Evolutionary conservation across 805 yeast species (phyloP).

Genomic region (Candida succiphila): DNA sequence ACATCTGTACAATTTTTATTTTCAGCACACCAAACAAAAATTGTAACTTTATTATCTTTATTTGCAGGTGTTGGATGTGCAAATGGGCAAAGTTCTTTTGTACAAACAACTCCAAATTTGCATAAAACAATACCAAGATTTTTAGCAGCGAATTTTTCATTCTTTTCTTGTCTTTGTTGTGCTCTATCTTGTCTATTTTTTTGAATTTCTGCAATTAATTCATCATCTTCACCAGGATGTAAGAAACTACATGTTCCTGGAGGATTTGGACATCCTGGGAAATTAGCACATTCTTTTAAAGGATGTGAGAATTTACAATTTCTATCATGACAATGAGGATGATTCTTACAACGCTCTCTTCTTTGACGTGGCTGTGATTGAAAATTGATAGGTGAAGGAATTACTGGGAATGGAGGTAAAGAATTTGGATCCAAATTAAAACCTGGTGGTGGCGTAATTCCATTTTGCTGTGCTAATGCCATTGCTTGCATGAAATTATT

Average conservation of each 20-base stretch:
- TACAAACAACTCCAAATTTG: conserved; percentile 67
- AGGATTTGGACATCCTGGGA: conserved; percentile 68
- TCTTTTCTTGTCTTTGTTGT: conserved; percentile 10
- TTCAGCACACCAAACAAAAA: conserved; percentile 67
- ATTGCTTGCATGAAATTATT: conserved; percentile 32
- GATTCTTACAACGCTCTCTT: conserved; percentile 56
- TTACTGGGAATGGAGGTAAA: conserved; percentile 17
- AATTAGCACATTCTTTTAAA: conserved; percentile 60
- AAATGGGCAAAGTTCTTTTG: conserved; percentile 73
- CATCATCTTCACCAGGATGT: conserved; percentile 82
- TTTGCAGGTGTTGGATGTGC: conserved; percentile 91
- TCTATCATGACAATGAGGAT: conserved; percentile 55
- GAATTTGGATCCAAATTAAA: too few relatives aligned
- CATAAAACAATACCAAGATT: conserved; percentile 47
- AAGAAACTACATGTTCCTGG: conserved; percentile 77
- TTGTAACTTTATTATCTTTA: conserved; percentile 57
- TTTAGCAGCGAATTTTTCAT: conserved; percentile 20
- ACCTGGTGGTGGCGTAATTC: conserved; percentile 3
- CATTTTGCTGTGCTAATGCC: conserved; percentile 22
- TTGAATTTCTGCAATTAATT: conserved; percentile 56
- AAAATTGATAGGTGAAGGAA: conserved; percentile 22
- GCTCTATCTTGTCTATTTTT: conserved; percentile 32
- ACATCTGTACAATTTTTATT: conserved; percentile 56
- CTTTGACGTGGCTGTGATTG: conserved; percentile 25
- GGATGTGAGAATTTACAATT: conserved; percentile 78